Evolutionary conservation across 441 rosid genomes (phyloP).

Genomic region (Breynia disticha): DNA sequence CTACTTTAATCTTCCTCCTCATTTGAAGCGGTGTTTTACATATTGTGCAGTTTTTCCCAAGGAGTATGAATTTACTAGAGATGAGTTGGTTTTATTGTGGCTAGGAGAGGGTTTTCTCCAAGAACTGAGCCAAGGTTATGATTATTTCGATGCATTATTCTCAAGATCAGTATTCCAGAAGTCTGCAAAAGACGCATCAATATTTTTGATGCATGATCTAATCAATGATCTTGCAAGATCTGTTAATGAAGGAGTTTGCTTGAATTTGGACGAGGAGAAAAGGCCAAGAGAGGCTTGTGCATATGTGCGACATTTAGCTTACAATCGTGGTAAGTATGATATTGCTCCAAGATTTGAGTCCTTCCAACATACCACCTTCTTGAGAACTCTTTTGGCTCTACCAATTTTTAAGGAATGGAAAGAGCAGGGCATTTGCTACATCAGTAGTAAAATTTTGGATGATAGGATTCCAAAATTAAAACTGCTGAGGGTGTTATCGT

Average conservation of each 20-base stretch:
- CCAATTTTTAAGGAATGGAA: too few species aligned
- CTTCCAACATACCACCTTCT: background rate
- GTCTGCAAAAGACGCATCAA: background rate
- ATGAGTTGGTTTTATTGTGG: constrained; percentile 4
- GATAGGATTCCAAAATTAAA: background rate
- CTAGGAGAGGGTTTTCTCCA: constrained; percentile 1
- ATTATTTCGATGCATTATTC: background rate
- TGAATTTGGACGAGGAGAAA: background rate
- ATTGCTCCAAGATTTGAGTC: background rate
- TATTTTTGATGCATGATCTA: background rate
- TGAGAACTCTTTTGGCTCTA: background rate
- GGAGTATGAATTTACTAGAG: constrained; percentile 2
- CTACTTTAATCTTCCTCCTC: constrained; percentile 7
- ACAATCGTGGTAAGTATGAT: background rate
- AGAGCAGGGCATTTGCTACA: background rate
- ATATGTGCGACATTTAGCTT: background rate
- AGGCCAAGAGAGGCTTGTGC: background rate
- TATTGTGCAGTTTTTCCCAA: constrained; percentile 7
- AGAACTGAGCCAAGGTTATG: background rate
- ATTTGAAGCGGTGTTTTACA: constrained; percentile 9
- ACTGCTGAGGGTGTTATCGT: background rate
- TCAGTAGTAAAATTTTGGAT: background rate
- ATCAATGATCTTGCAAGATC: background rate
- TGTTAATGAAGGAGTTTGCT: background rate
- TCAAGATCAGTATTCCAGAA: background rate